Evolutionary conservation across 2,329 filamentous ascomycete genomes (phyloP), one percentile per base, ranked within the genome.

Genomic region (Fusarium nisikadoi): DNA sequence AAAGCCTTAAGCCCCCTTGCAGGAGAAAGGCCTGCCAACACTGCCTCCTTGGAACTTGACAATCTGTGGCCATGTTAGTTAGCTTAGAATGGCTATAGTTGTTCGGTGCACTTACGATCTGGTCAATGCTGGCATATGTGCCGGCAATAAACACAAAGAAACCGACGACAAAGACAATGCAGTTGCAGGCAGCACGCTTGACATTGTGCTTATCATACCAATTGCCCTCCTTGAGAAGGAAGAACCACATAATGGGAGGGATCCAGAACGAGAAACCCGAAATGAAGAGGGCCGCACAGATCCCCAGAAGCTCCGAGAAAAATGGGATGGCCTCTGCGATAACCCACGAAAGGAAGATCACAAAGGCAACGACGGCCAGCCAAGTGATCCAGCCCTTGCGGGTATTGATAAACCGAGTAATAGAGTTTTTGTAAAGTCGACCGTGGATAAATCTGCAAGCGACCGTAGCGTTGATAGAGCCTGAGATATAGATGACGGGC

Each of bases 401-500:
- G 8, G 84, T 86, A 79, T 86, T 86, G 78, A 86, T 81, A 75
- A 80, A 86, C 58, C 81, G 81, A 49, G 79, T 80, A 61, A 85
- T 74, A 3, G 80, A 82, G 75, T 84, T 75, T 68, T 80, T 80
- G 77, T 80, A 86, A 14, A 83, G 69, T 35, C 84, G 81, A 8
- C 80, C 83, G 74, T 85, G 83, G 62, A 86, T 78, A 68, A 85
- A 86, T n/a, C 84, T 83, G 6, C 78, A 80, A 39, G 83, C 80
- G 7, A 85, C 83, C 4, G 83, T 84, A 19, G 83, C 84, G 80
- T 92, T 91, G 79, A 94, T 91, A 19, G 92, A 91, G 43, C 92
- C 92, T 0, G 92, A 91, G 70, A 94, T 90, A 73, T 93, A 86
- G 77, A 94, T 94, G 55, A 92, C 93, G 9, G 92, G 91, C 3